A percentile compares a stretch with the other conserved stretches of the same genome.
These are phyloP conservation scores for Carex arenaria DNA, from an alignment of 202 grass and related monocot species.

Conservation along the genomic window DNA sequence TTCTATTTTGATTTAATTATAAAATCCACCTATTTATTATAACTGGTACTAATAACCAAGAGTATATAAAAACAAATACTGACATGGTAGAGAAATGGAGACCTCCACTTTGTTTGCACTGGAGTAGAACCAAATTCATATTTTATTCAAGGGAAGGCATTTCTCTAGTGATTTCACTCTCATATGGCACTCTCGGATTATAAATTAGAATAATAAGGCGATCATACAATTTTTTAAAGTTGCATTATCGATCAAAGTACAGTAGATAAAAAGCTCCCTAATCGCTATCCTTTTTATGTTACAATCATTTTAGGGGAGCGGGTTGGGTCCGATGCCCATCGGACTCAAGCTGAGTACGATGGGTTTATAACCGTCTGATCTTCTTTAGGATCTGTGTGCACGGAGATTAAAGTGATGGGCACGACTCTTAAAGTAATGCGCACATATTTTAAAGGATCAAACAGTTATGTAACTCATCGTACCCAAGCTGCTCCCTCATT, in stretches of 20 bases:
- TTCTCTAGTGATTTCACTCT: constrained; percentile 17
- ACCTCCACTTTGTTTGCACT: neutral
- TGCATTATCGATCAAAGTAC: neutral
- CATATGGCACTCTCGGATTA: neutral
- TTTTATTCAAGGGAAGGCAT: neutral
- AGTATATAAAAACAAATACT: too few relatives aligned
- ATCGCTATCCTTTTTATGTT: neutral
- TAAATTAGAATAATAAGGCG: constrained; percentile 4
- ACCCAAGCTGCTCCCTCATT: too few relatives aligned
- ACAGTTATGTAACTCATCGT: too few relatives aligned
- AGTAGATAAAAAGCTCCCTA: neutral
- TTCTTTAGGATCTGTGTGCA: too few relatives aligned
- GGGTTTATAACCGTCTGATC: too few relatives aligned
- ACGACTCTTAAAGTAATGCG: too few relatives aligned
- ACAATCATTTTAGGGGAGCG: neutral
- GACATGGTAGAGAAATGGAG: neutral
- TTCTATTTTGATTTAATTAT: too few relatives aligned
- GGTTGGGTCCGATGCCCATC: too few relatives aligned
- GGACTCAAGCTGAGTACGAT: too few relatives aligned
- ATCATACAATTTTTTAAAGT: neutral
- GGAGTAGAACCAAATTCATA: neutral
- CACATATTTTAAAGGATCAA: too few relatives aligned
- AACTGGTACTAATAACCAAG: too few relatives aligned
- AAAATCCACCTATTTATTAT: neutral
- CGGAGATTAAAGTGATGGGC: too few relatives aligned